Evolutionary conservation across 2,329 filamentous ascomycete genomes (phyloP).

Genomic region (Colletotrichum sublineola): DNA sequence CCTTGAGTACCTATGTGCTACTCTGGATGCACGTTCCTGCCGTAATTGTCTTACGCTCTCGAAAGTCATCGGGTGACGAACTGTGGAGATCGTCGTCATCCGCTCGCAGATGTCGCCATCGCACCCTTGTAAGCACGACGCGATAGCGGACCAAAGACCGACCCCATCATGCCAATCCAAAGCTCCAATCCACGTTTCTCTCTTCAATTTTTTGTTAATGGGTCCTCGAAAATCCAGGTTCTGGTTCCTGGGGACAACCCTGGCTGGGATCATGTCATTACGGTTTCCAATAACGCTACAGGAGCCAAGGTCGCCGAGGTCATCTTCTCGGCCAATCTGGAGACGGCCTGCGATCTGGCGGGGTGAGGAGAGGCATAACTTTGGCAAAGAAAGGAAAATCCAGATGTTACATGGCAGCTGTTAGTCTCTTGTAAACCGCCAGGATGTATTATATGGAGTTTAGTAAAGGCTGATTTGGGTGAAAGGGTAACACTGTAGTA

Average conservation of each 20-base stretch:
- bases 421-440: constrained; percentile 12
- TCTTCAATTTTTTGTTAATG: not conserved
- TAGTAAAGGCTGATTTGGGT: not conserved
- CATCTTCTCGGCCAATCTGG: constrained; percentile 19
- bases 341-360: constrained; percentile 1
- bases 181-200: constrained; percentile 20
- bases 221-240: not conserved
- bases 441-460: not conserved
- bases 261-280: constrained; percentile 12
- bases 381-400: not conserved
- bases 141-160: constrained; percentile 21
- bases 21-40: not conserved
- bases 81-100: constrained; percentile 8
- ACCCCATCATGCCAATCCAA: not conserved
- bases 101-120: constrained; percentile 34
- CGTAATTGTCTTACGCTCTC: not conserved
- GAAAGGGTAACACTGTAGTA: not conserved
- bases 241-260: no score
- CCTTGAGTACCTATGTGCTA: not conserved
- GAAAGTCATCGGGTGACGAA: constrained; percentile 16
- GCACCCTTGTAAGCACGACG: constrained; percentile 39
- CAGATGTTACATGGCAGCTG: constrained; percentile 18
- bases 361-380: not conserved
- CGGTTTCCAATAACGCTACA: constrained; percentile 30
- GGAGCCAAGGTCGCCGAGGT: constrained; percentile 7